Conservation (phyloP, 805 yeast genomes). For the Wickerhamomyces silvicola region DNA sequence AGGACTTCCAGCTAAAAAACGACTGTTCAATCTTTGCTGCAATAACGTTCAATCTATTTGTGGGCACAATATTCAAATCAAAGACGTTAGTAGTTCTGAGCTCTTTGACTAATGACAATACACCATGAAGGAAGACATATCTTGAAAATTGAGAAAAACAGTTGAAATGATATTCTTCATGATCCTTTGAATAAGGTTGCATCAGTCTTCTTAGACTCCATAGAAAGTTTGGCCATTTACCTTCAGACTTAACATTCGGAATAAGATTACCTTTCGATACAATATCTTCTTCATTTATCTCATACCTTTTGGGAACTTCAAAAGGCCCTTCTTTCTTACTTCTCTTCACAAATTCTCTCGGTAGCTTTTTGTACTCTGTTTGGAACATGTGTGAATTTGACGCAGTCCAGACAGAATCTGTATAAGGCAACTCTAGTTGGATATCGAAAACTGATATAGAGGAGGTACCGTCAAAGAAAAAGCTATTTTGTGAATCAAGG, state of each 20-base stretch:
- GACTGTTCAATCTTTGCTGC: slow-evolving; percentile 26
- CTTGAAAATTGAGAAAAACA: slow-evolving; percentile 32
- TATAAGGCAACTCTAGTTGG: slow-evolving; percentile 37
- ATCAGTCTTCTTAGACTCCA: slow-evolving; percentile 28
- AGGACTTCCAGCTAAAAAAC: slow-evolving; percentile 27
- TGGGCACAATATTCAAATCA: slow-evolving; percentile 22
- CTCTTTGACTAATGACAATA: slow-evolving; percentile 23
- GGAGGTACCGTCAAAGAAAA: slow-evolving; percentile 27
- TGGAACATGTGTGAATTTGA: slow-evolving; percentile 17
- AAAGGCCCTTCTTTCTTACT: no score
- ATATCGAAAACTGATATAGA: slow-evolving; percentile 36
- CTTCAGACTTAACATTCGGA: slow-evolving; percentile 24
- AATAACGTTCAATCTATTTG: slow-evolving; percentile 20
- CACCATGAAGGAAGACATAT: slow-evolving; percentile 29
- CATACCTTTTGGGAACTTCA: slow-evolving; percentile 7
- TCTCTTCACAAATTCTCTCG: slow-evolving; percentile 16
- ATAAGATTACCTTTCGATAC: slow-evolving; percentile 12
- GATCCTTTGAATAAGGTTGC: slow-evolving; percentile 24
- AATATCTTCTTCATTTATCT: slow-evolving; percentile 9
- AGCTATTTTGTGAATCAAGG: slow-evolving; percentile 34
- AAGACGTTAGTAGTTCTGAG: slow-evolving; percentile 20
- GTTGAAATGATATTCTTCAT: slow-evolving; percentile 27
- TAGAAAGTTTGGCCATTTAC: slow-evolving; percentile 32
- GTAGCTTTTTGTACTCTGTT: slow-evolving; percentile 22
- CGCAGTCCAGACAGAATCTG: slow-evolving; percentile 40